Evolutionary conservation across 495 filamentous ascomycete genomes (phyloP), one percentile per base, ranked within the genome.

Genomic region (Penicillium fimorum): DNA sequence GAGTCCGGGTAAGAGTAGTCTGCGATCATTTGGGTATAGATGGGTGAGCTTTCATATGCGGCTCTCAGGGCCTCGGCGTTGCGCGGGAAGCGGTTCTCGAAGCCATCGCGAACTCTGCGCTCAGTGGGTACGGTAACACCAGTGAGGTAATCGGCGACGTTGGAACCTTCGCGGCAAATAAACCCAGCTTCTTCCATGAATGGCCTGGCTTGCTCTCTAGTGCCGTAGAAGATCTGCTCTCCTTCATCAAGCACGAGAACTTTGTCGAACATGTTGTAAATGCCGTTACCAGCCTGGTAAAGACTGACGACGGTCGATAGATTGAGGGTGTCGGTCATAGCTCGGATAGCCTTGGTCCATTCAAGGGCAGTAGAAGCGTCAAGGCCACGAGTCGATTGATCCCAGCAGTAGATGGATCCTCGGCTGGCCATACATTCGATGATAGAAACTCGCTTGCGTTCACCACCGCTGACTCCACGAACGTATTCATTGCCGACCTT

Each of bases 381-480:
- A 2, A 87, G 71, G 17, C 85, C 85, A 50, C 77, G 73, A 3
- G 84, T 87, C 24, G 72, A 75, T 58, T 88, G 86, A 53, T 87
- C 84, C 77, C 82, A 87, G 60, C 78, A 82, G 20, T 81, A 80
- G 3, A 88, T 77, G 0, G 81, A 82, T 24, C 77, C 79, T 56
- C 82, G 81, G 3, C 83, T 79, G 3, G 84, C 82, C 22, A 88
- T 61, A 3, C 81, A 84, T 62, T 89, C 86, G 1, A 84, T 80
- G 66, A 88, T 87, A 0, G 82, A 85, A 2, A 88, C 83, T 49
- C 84, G 83, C 64, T 89, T 89, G 49, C 91, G 84, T 70, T 96
- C 91, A 41, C 90, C 90, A 38, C 90, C 90, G 4, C 86, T 90
- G n/a, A 96, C 84, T 61, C 90, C 90, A 22, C 90, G 87, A 40